A percentile compares a stretch with the other conserved stretches of the same genome.
phyloP scores from a whole-genome alignment of 1,139 yeast genomes.

The Hyphopichia khmerensis region DNA sequence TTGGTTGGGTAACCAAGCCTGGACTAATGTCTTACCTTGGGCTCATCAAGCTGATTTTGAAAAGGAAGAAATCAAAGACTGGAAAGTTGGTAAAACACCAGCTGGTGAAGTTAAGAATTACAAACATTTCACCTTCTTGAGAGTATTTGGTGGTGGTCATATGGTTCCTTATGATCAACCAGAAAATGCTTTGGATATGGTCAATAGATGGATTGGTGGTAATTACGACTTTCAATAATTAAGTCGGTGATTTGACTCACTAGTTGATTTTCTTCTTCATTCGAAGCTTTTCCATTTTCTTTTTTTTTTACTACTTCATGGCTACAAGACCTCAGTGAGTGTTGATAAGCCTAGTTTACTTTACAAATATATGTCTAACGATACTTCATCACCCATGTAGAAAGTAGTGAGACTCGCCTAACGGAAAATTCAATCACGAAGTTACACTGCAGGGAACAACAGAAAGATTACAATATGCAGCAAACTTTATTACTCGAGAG shows the following conservation, averaged over 20 bases:
- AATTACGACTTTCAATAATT: conserved; percentile 18
- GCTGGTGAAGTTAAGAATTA: conserved; percentile 51
- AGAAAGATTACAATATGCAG: no score
- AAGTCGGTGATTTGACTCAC: not conserved
- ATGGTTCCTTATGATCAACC: conserved; percentile 55
- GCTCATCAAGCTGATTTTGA: conserved; percentile 54
- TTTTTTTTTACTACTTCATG: not conserved
- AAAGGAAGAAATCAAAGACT: conserved; percentile 35
- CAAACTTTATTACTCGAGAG: no score
- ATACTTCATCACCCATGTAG: no score
- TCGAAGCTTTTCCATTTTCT: not conserved
- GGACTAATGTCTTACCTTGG: conserved; percentile 74
- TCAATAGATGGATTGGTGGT: conserved; percentile 46
- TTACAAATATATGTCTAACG: no score
- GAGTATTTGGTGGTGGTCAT: conserved; percentile 50
- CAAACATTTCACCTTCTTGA: conserved; percentile 46
- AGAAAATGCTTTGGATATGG: conserved; percentile 45
- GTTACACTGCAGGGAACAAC: no score
- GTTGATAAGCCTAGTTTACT: no score
- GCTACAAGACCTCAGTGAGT: not conserved
- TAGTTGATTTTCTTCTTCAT: not conserved
- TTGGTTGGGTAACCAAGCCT: conserved; percentile 86
- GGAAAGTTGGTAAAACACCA: conserved; percentile 36
- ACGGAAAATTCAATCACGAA: no score
- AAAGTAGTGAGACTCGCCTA: no score